phyloP scores from a whole-genome alignment of 1,284 basidiomycete species.

The Uromyces viciae-fabae region DNA sequence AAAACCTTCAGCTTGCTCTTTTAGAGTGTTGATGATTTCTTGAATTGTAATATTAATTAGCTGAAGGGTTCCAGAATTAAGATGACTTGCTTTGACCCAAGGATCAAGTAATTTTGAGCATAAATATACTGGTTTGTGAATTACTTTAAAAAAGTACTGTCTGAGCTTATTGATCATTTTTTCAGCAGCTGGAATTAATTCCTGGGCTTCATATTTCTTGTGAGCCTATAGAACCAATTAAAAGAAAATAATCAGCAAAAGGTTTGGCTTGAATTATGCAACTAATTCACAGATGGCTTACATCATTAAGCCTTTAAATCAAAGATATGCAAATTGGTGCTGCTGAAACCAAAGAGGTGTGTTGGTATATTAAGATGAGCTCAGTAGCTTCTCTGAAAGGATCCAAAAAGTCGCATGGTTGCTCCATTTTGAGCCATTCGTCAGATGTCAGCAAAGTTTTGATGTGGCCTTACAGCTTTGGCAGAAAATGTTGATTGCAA shows the following conservation, averaged over 20 bases:
- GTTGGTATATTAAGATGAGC: background rate
- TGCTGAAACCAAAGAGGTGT: background rate
- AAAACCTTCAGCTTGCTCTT: background rate
- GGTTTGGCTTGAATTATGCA: too few relatives aligned
- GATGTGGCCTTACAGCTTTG: background rate
- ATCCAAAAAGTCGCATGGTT: background rate
- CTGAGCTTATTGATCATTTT: background rate
- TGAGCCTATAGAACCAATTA: background rate
- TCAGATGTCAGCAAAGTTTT: background rate
- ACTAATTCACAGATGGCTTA: too few relatives aligned
- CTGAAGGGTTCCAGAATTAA: background rate
- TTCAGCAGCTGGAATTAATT: background rate
- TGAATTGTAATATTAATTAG: background rate
- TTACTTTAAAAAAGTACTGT: background rate
- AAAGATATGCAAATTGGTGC: background rate
- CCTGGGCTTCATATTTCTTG: background rate
- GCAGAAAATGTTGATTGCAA: background rate
- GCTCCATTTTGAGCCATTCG: background rate
- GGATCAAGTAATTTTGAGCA: background rate
- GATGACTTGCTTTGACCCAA: background rate
- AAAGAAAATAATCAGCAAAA: too few relatives aligned
- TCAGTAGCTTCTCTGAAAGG: background rate
- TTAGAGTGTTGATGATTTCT: background rate
- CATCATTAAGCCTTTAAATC: background rate
- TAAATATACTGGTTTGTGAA: background rate